A percentile compares a stretch with the other conserved stretches of the same genome.
Evolutionary conservation across 768 basidiomycete species (phyloP).

Genomic region (Trametes cingulata): DNA sequence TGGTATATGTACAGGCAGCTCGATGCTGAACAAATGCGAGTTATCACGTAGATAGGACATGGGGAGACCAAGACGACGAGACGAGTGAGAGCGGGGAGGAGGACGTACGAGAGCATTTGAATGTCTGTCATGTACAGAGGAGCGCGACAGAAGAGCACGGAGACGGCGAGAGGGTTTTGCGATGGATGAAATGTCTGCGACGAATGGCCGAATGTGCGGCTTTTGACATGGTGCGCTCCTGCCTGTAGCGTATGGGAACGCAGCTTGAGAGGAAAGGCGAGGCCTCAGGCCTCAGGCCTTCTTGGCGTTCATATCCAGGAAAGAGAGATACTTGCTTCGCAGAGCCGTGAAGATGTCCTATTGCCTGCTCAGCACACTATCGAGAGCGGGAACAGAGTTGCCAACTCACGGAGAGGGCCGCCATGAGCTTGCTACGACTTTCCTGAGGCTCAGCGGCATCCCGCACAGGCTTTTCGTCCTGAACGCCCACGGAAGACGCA

Average conservation of each 20-base stretch:
- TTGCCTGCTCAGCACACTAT: not conserved
- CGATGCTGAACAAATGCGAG: no score
- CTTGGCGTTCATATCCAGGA: not conserved
- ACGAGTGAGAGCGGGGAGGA: no score
- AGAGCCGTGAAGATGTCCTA: not conserved
- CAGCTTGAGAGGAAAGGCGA: not conserved
- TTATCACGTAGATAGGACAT: no score
- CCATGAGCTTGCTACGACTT: conserved; percentile 4
- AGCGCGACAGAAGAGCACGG: not conserved
- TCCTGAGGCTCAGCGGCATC: not conserved
- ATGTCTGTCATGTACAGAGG: not conserved
- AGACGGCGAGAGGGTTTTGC: not conserved
- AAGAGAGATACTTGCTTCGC: not conserved
- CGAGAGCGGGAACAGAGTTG: not conserved
- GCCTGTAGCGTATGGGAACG: no score
- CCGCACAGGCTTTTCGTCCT: not conserved
- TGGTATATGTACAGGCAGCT: no score
- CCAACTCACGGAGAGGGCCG: not conserved
- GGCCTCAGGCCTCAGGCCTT: not conserved
- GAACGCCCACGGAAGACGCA: no score
- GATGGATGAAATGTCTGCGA: not conserved
- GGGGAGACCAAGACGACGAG: no score
- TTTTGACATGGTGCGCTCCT: no score
- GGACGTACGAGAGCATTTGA: no score
- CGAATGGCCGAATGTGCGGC: no score